Evolutionary conservation across 2,329 filamentous ascomycete genomes (phyloP), one percentile per base, ranked within the genome.

Genomic region (Aureobasidium lini): DNA sequence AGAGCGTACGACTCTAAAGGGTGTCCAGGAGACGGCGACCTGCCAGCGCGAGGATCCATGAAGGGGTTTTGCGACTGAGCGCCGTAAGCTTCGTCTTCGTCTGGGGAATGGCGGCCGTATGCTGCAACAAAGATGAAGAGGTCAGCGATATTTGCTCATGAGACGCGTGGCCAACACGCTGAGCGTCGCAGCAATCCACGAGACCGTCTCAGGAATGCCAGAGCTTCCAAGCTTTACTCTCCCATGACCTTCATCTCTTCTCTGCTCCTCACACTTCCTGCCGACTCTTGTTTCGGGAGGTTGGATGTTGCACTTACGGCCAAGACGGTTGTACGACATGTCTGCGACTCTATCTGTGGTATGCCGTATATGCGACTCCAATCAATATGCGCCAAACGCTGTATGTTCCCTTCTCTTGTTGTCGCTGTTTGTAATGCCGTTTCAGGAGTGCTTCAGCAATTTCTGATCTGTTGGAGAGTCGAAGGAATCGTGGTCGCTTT

Each of bases 1-100:
- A 95, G 81, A 70, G 95, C 89, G 72, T 96, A 95, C 64, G 86
- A 84, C 66, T 87, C 83, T 15, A 87, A 76, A 31, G 87, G 88
- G 65, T 89, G 86, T 50, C 84, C 87, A 36, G 90, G 89, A 48
- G 90, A 94, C 57, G 89, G 89, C 60, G 88, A 84, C 65, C 87
- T 84, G 71, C 78, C 70, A 69, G 72, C 72, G 65, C 79, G 80
- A 59, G 81, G 79, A 66, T 83, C 77, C 79, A 84, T 78, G 66
- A 70, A 70, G 4, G 68, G 68, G 44, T 69, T 67, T 46, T 65
- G 64, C 16, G 64, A 59, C 49, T 66, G 61, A 8, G 62, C 58
- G 40, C 64, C 60, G 56, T 66, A 67, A 34, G 65, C 61, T 47
- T 67, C 66, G 32, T 69, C 65, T 40, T 65, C 64, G 47, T 65